Evolutionary conservation across 768 basidiomycete species (phyloP).

Genomic region (Steccherinum ochraceum): DNA sequence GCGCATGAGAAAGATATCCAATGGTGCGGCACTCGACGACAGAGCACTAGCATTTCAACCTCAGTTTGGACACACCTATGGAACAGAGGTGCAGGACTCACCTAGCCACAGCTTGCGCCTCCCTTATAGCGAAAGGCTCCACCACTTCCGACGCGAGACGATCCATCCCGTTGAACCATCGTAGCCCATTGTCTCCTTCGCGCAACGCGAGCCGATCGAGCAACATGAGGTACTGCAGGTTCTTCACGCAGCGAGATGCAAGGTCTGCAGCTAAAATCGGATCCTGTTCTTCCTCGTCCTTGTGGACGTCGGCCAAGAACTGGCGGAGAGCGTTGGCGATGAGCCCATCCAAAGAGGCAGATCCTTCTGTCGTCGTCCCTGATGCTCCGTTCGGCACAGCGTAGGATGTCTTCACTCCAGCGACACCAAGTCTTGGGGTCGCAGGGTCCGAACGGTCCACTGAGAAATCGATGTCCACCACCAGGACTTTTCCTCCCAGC

Average conservation of each 20-base stretch:
- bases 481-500: conserved; percentile 75
- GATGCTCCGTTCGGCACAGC: conserved; percentile 42
- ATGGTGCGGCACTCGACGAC: conserved; percentile 36
- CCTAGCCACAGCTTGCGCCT: conserved; percentile 49
- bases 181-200: conserved; percentile 55
- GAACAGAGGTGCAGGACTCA: conserved; percentile 20
- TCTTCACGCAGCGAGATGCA: conserved; percentile 42
- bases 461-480: conserved; percentile 66
- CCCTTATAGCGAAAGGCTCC: conserved; percentile 43
- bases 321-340: conserved; percentile 47
- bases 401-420: conserved; percentile 67
- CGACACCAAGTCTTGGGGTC: conserved; percentile 36
- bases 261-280: conserved; percentile 45
- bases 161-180: conserved; percentile 72
- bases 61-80: background rate
- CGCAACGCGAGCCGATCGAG: conserved; percentile 61
- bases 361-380: conserved; percentile 34
- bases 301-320: conserved; percentile 59
- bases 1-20: conserved; percentile 68
- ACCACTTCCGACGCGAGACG: conserved; percentile 39
- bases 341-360: conserved; percentile 57
- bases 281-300: conserved; percentile 42
- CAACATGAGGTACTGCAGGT: conserved; percentile 64
- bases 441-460: conserved; percentile 33
- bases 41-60: conserved; percentile 30